Evolutionary conservation across 345 rosid species (phyloP).

Genomic region (Reutealis trisperma): DNA sequence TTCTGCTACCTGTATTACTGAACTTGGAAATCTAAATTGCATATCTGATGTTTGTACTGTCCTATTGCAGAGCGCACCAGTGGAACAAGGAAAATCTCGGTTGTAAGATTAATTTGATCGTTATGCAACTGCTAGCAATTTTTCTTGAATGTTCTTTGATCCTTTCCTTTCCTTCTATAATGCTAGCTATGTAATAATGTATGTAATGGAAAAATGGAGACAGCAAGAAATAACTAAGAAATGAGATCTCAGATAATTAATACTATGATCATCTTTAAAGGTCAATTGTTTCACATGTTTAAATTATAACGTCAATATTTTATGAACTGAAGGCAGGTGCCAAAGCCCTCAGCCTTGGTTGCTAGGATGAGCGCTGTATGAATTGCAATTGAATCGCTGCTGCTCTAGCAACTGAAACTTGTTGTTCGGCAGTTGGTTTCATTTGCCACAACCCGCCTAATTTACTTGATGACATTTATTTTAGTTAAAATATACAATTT

Average conservation of each 20-base stretch:
- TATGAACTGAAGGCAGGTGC: too few relatives aligned
- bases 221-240: not conserved
- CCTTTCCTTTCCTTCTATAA: not conserved
- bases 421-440: too few relatives aligned
- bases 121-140: not conserved
- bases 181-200: not conserved
- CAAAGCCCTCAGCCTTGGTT: too few relatives aligned
- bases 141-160: not conserved
- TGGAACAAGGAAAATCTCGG: constrained; percentile 32
- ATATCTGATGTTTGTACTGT: not conserved
- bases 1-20: not conserved
- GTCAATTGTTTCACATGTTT: too few relatives aligned
- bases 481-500: too few relatives aligned
- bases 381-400: too few relatives aligned
- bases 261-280: not conserved
- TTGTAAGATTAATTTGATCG: constrained; percentile 19
- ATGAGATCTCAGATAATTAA: not conserved
- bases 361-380: too few relatives aligned
- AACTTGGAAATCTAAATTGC: not conserved
- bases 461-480: too few relatives aligned
- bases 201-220: not conserved
- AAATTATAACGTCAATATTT: too few relatives aligned
- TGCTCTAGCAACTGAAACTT: too few relatives aligned
- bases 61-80: constrained; percentile 64
- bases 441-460: too few relatives aligned